Evolutionary conservation across 208 protist genomes (phyloP).

Genomic region (Acanthamoeba royreba): DNA sequence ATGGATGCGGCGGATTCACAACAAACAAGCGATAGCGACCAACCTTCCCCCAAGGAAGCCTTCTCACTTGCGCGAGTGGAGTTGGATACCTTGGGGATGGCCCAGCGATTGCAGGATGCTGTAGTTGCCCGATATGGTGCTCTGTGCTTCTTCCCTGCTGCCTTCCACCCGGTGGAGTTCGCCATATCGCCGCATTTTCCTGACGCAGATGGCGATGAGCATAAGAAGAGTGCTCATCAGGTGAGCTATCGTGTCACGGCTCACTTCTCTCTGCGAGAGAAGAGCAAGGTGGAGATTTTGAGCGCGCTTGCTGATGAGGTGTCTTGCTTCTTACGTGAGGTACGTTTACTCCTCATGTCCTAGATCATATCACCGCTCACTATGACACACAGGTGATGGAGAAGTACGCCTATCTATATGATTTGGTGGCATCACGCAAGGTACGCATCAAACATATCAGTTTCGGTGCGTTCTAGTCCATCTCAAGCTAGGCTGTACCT

Average conservation of each 20-base stretch:
- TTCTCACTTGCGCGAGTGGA: not conserved
- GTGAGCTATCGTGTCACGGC: not conserved
- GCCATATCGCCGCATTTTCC: too few species aligned
- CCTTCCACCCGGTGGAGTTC: not conserved
- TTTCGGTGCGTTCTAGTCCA: too few species aligned
- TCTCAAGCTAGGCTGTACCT: not conserved
- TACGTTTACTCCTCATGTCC: not conserved
- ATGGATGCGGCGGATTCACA: not conserved
- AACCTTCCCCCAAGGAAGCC: not conserved
- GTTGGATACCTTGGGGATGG: not conserved
- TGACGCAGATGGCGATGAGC: not conserved
- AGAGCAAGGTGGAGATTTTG: conserved; percentile 10
- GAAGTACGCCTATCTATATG: not conserved
- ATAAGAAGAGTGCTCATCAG: not conserved
- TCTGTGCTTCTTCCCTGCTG: not conserved
- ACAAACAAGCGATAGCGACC: not conserved
- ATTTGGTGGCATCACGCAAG: not conserved
- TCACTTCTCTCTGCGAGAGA: not conserved
- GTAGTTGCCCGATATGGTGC: not conserved
- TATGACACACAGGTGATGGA: not conserved
- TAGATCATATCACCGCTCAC: not conserved
- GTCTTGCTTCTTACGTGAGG: not conserved
- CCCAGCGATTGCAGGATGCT: not conserved
- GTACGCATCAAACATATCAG: not conserved
- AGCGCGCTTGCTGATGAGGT: not conserved